Base-by-base conservation (phyloP, 108 stramenopile species). In the Cyclotella atomus region DNA sequence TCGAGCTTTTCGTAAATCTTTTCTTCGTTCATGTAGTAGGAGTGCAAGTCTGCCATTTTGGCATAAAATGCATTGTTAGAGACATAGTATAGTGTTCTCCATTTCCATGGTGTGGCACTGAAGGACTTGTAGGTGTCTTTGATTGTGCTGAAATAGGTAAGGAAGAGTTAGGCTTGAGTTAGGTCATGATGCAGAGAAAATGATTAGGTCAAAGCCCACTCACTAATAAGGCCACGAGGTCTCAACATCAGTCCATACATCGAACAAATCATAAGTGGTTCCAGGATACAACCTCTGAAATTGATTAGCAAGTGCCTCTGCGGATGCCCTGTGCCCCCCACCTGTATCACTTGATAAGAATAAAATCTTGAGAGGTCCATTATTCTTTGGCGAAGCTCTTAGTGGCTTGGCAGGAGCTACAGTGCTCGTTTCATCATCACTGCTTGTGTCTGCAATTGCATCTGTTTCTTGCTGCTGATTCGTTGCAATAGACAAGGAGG, bases 251-350 rank as follows among this genome's bases (percentile, higher is more conserved):
- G 88, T 84, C 90, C 89, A 90, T 16, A 97, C 68, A 65, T 98
- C 97, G 20, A 92, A 64, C 50, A 97, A 83, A 17, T 95, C 86
- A 53, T 97, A 96, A 17, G 93, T 85, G 14, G 81, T 83, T 4
- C 93, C 94, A 19, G 97, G 97, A 71, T 83, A 96, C 17, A 91
- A 90, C 19, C 84, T 70, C 8, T 89, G 75, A 65, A 98, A 93
- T 41, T 97, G 89, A 50, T 87, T 90, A 17, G 89, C 94, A n/a
- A 98, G 82, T 15, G 96, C 89, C 70, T 96, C 92, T 21, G 98
- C 95, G 14, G 94, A 95, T 16, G 98, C 98, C 52, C 97, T 77
- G 70, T 99, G 98, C n/a, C 98, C 98, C 16, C 98, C 98, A n/a
- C 98, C 98, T 0, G 98, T 99, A 83, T 99, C 98, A 30, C 90